Base-by-base conservation (phyloP, 805 yeast genomes). In the Saturnispora halmiae region DNA sequence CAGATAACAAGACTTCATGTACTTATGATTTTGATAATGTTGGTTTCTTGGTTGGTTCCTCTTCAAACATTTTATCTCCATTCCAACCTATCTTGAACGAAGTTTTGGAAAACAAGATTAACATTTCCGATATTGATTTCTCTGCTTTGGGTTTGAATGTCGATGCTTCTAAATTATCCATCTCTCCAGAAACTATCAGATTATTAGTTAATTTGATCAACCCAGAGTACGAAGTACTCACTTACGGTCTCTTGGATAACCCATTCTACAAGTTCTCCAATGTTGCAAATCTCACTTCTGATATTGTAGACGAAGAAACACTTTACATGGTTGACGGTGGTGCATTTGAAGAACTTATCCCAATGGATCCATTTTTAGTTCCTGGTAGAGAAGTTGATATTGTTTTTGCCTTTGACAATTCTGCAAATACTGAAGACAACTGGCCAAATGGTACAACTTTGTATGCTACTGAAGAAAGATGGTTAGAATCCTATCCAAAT, bases 21-120 rank as follows among this genome's bases (percentile, higher is more conserved):
- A 62, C 72, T 35, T 67, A 55, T 7, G 84, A 85, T 1, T 81
- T 69, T 47, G 95, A 86, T 56, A 83, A 82, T 49, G 79, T 79
- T 14, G 90, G 92, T 4, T 86, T 76, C 51, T 55, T 83, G 20
- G 62, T 82, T 58, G 95, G 88, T 18, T 72, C 92, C 6, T 82
- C 94, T 2, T 77, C 92, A 3, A 70, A 86, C 4, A 60, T 83
- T 34, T 79, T 85, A 64, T 49, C 55, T 8, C 44, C 33, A 10
- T 51, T 43, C 32, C 41, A 42, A 28, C 28, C 28, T 5, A 32
- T 26, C 9, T 38, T 54, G 13, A 21, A 39, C 2, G 50, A 43
- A n/a, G 40, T 51, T 26, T 27, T 43, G 6, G 37, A 36, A 11
- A 48, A 46, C 31, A 41, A 49, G 37, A 8, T 30, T 25, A 41